Conservation (phyloP, 495 filamentous ascomycete genomes). For the Tuber microsphaerosporum region DNA sequence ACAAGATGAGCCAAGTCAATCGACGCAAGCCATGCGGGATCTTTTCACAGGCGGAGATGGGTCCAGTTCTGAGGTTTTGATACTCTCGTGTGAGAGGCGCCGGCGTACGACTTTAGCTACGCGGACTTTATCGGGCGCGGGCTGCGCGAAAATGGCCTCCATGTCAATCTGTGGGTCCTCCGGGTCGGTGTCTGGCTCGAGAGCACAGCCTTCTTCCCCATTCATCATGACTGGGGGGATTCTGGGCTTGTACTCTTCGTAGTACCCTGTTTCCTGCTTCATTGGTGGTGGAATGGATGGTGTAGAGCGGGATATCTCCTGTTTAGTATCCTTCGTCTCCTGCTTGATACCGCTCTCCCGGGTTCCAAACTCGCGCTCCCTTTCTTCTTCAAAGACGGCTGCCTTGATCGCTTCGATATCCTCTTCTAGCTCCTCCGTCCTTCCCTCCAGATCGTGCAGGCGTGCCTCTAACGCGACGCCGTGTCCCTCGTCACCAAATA, state of each 20-base stretch:
- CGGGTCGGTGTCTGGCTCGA: background rate
- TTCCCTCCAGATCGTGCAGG: conserved; percentile 23
- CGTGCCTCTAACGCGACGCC: conserved; percentile 25
- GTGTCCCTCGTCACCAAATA: conserved; percentile 20
- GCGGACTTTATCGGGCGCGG: background rate
- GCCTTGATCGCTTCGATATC: conserved; percentile 24
- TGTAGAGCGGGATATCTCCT: background rate
- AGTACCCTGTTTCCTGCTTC: background rate
- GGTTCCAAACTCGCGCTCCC: background rate
- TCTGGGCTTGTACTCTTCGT: background rate
- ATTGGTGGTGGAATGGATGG: background rate
- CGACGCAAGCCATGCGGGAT: background rate
- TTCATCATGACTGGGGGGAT: background rate
- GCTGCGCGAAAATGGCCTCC: background rate
- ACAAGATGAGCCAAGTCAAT: background rate
- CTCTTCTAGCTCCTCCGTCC: conserved; percentile 27
- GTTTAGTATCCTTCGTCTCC: background rate
- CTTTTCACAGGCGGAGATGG: conserved; percentile 6
- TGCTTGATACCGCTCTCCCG: background rate
- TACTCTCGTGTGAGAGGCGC: conserved; percentile 21
- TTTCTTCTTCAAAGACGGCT: conserved; percentile 18
- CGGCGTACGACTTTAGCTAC: background rate
- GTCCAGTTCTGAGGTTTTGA: conserved; percentile 11
- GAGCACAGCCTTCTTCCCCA: background rate
- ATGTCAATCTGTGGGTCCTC: background rate